Conservation (phyloP, 1,284 basidiomycete species). For the Peniophora sp. region DNA sequence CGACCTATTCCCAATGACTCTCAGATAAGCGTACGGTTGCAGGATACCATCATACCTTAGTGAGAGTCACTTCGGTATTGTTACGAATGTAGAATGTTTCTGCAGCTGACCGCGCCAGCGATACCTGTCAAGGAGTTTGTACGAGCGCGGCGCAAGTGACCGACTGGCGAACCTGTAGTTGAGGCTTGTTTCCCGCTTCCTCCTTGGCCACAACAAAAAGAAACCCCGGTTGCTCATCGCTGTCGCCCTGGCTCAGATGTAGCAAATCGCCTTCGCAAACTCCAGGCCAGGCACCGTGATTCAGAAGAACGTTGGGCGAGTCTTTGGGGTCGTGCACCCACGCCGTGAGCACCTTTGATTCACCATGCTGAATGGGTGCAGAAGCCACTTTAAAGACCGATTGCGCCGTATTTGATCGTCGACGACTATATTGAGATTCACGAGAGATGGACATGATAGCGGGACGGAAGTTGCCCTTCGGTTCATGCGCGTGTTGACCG, state of each 20-base stretch:
- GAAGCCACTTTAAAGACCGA: conserved; percentile 42
- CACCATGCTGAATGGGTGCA: conserved; percentile 50
- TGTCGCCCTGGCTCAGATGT: conserved; percentile 38
- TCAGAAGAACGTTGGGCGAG: conserved; percentile 50
- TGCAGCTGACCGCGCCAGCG: conserved; percentile 60
- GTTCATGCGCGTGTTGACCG: too few species aligned
- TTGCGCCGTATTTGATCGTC: conserved; percentile 65
- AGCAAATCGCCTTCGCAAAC: conserved; percentile 67
- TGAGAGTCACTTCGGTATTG: conserved; percentile 60
- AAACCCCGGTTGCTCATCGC: conserved; percentile 41
- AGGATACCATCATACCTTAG: conserved; percentile 41
- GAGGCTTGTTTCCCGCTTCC: conserved; percentile 49
- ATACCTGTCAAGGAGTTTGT: conserved; percentile 40
- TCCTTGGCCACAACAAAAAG: conserved; percentile 61
- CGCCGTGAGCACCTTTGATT: conserved; percentile 50
- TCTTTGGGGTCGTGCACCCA: conserved; percentile 74
- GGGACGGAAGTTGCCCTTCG: neutral
- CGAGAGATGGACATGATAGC: conserved; percentile 45
- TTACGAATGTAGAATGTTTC: conserved; percentile 66
- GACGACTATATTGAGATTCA: conserved; percentile 52
- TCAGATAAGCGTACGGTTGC: conserved; percentile 1
- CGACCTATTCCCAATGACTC: conserved; percentile 40
- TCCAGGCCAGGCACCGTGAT: conserved; percentile 68
- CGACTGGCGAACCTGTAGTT: conserved; percentile 47
- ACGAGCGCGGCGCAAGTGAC: neutral